Base-by-base conservation (phyloP, 2,329 filamentous ascomycete genomes). In the Colletotrichum theobromicola region DNA sequence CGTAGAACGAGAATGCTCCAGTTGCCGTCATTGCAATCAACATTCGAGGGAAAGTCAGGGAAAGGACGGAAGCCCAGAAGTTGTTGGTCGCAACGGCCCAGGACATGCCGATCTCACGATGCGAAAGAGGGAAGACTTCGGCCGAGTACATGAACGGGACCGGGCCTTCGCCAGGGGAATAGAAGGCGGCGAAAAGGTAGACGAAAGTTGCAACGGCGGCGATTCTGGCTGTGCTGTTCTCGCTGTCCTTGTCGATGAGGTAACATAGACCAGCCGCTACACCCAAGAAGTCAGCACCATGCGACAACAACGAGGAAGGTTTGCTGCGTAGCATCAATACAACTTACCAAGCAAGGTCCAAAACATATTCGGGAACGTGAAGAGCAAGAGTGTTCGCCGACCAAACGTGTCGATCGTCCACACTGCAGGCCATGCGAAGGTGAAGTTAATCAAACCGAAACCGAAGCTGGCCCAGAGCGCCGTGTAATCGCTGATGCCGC, bases 331-430 rank as follows among this genome's bases (percentile, higher is more conserved):
- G 7, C 28, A 67, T 66, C 46, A 46, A 3, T 28, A 70, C 24
- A 62, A 77, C 76, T 74, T 72, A 77, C 83, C 81, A 28, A 90
- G 85, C 42, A 90, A 83, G 26, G 90, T 90, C 87, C 90, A 91
- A 28, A 90, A 87, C 91, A 93, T 93, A 76, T 92, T 88, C 1
- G 92, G 92, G 79, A 93, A 93, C 5, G 92, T 93, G 78, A 92
- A 90, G 5, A 93, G 84, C 7, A 93, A 85, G 15, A 94, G 83
- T 24, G 88, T 85, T 26, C 92, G 88, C 26, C 92, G 90, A 10
- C 92, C 92, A 77, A 90, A 93, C 0, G 91, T 93, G 78, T 93
- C 92, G 67, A 93, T 93, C 4, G 91, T 93, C 85, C 88, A 92
- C 73, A 93, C 85, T 3, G 92, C 91, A 0, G 91, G 92, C 82